These are phyloP conservation scores for Solanum gandarillasii DNA, from an alignment of 257 asterid species.

Conservation along the genomic window DNA sequence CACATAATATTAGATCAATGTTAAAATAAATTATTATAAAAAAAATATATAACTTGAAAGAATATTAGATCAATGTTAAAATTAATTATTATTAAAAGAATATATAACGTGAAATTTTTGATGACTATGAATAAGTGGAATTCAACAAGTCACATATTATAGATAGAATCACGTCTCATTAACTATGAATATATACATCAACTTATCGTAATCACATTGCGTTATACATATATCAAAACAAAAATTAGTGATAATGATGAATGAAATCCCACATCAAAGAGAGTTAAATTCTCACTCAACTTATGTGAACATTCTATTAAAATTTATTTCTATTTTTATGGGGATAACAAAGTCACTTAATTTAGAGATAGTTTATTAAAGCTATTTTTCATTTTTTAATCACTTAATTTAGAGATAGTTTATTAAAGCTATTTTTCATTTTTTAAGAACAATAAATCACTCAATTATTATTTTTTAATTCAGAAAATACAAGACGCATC, in stretches of 20 bases:
- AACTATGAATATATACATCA: background rate
- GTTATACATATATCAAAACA: too few relatives aligned
- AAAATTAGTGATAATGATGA: background rate
- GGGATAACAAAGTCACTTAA: background rate
- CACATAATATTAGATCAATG: background rate
- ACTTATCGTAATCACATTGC: background rate
- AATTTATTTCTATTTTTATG: too few relatives aligned
- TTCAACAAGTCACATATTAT: background rate
- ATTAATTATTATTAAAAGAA: background rate
- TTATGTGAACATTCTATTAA: background rate
- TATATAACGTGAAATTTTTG: too few relatives aligned
- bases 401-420: too few relatives aligned
- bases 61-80: background rate
- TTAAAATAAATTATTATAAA: background rate
- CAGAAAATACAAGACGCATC: background rate
- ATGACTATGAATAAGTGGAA: fast-evolving
- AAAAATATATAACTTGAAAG: background rate
- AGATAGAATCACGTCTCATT: background rate
- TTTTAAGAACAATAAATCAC: background rate
- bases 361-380: too few relatives aligned
- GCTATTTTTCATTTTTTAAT: background rate
- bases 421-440: background rate
- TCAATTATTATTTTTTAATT: too few relatives aligned
- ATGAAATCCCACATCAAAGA: background rate
- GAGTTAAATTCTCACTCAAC: background rate